A percentile compares a stretch with the other conserved stretches of the same genome.
Conservation (phyloP, 345 rosid species). For the Linum usitatissimum region DNA sequence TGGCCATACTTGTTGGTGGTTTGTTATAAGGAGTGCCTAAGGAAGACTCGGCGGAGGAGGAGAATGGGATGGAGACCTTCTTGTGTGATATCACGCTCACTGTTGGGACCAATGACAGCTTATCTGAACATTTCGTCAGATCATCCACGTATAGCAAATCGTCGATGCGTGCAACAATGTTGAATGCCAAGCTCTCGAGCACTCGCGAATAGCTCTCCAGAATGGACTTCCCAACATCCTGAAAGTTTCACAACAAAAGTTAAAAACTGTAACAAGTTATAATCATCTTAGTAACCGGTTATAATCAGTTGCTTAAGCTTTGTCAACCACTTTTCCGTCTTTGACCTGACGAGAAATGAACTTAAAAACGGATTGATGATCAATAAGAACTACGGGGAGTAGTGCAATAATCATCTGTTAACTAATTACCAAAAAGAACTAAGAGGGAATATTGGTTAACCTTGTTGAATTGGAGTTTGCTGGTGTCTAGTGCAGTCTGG, state of each 20-base stretch:
- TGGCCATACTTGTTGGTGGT: constrained; percentile 28
- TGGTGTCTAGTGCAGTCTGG: constrained; percentile 85
- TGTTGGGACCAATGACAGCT: constrained; percentile 42
- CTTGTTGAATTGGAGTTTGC: constrained; percentile 95
- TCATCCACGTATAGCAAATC: constrained; percentile 84
- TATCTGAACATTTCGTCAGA: constrained; percentile 63
- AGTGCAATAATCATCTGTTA: no score
- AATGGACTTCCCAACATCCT: constrained; percentile 97
- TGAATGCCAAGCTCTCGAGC: constrained; percentile 85
- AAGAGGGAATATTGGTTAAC: constrained; percentile 11
- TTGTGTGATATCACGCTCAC: constrained; percentile 38
- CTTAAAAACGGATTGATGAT: neutral
- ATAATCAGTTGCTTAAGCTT: no score
- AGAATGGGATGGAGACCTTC: constrained; percentile 41
- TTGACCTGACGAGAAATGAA: no score
- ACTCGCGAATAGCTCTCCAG: constrained; percentile 90
- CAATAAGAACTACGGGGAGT: no score
- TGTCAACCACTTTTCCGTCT: no score
- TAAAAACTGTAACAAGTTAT: no score
- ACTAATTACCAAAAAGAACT: no score
- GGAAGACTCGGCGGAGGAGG: constrained; percentile 22
- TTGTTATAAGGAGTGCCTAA: constrained; percentile 51
- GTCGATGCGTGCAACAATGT: constrained; percentile 79
- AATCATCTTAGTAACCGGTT: no score
- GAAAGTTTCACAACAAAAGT: neutral